Percentiles rank a stretch among this genome's conserved stretches.
These are phyloP conservation scores for Neurospora intermedia DNA, from an alignment of 495 filamentous ascomycete genomes.

Conservation along the genomic window DNA sequence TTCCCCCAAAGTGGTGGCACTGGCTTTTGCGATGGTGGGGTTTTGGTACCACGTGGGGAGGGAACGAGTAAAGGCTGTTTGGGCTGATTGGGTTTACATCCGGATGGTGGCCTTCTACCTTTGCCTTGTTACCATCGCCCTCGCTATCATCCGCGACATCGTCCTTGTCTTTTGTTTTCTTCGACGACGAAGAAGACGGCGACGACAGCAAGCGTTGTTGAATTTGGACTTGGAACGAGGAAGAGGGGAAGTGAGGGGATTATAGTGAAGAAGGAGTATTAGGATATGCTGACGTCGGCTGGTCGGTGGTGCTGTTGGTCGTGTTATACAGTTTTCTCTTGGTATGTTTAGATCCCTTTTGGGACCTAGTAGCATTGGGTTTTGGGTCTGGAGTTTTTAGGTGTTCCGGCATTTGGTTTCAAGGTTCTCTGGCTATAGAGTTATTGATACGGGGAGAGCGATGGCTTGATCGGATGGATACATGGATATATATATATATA, in stretches of 20 bases:
- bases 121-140: background rate
- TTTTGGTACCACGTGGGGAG: background rate
- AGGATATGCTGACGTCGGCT: background rate
- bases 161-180: background rate
- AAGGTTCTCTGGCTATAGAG: background rate
- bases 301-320: background rate
- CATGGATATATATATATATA: no score
- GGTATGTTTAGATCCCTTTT: background rate
- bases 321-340: background rate
- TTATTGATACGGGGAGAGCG: background rate
- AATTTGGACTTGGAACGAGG: background rate
- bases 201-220: background rate
- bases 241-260: background rate
- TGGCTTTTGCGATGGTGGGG: background rate
- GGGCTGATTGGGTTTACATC: background rate
- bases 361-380: background rate
- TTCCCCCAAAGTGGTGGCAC: rapidly evolving
- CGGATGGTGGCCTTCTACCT: background rate
- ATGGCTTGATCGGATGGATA: background rate
- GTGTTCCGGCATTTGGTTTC: background rate
- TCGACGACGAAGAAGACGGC: background rate
- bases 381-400: background rate
- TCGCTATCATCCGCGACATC: background rate
- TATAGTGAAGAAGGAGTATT: background rate
- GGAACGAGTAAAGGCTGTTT: background rate